Conservation (phyloP, 2,329 filamentous ascomycete genomes). For the Phaeosphaeriaceae sp. region DNA sequence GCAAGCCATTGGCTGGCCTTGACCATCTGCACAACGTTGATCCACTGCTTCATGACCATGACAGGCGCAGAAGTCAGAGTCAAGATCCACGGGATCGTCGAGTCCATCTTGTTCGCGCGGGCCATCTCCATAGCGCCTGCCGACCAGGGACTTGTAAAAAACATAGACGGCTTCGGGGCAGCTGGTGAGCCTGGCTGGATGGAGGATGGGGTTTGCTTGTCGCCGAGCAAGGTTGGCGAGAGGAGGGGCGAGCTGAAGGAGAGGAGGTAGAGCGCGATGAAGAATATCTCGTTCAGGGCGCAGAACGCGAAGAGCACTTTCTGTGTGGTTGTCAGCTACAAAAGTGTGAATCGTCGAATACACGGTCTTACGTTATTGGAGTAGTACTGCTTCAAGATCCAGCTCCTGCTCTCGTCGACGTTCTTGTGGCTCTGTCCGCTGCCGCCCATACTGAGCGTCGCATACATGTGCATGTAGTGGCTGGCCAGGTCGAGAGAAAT, state of each 20-base stretch:
- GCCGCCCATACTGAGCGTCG: slow-evolving; percentile 86
- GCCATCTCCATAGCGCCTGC: slow-evolving; percentile 92
- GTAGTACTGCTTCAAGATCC: slow-evolving; percentile 94
- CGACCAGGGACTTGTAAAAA: slow-evolving; percentile 90
- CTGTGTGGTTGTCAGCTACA: slow-evolving; percentile 56
- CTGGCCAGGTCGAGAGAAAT: slow-evolving; percentile 93
- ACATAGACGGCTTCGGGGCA: slow-evolving; percentile 70
- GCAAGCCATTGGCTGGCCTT: slow-evolving; percentile 93
- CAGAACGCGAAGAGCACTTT: slow-evolving; percentile 91
- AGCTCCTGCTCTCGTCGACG: slow-evolving; percentile 85
- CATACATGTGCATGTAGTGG: slow-evolving; percentile 99
- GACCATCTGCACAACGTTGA: slow-evolving; percentile 92
- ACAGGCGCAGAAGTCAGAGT: slow-evolving; percentile 81
- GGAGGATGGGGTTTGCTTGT: slow-evolving; percentile 63
- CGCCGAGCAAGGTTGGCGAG: slow-evolving; percentile 78
- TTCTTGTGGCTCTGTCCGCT: slow-evolving; percentile 87
- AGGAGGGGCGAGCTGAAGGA: slow-evolving; percentile 93
- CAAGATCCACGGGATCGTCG: slow-evolving; percentile 75
- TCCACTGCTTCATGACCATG: slow-evolving; percentile 90
- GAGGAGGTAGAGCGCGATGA: slow-evolving; percentile 96
- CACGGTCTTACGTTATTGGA: slow-evolving; percentile 86
- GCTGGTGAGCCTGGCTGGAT: slow-evolving; percentile 71
- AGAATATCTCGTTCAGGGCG: slow-evolving; percentile 92
- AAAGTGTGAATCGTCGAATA: not conserved
- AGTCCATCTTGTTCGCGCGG: slow-evolving; percentile 80